Evolutionary conservation across 306 rosid genomes (phyloP).

Genomic region (Quercus aquifolioides): DNA sequence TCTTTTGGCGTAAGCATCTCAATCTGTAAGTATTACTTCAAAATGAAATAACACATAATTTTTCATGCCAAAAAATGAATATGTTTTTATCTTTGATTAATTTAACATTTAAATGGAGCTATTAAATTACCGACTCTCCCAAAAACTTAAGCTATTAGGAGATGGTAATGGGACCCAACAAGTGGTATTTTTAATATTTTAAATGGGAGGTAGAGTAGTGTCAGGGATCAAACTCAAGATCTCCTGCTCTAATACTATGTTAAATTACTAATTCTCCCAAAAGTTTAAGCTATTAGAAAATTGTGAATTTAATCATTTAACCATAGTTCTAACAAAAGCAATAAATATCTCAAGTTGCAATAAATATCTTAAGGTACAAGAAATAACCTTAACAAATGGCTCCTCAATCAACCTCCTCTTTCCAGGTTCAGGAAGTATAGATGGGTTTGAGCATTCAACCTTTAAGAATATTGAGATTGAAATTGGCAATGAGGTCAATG

Average conservation of each 20-base stretch:
- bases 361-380: slow-evolving; percentile 13
- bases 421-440: slow-evolving; percentile 76
- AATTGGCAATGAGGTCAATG: slow-evolving; percentile 22
- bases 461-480: slow-evolving; percentile 24
- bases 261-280: too few species aligned
- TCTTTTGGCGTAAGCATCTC: slow-evolving; percentile 94
- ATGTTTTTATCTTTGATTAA: slow-evolving; percentile 11
- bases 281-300: too few species aligned
- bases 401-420: slow-evolving; percentile 74
- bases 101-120: slow-evolving; percentile 15
- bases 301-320: too few species aligned
- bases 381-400: slow-evolving; percentile 66
- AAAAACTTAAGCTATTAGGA: too few species aligned
- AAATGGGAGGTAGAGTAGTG: too few species aligned
- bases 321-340: too few species aligned
- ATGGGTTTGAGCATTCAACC: slow-evolving; percentile 85
- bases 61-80: neutral
- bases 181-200: too few species aligned
- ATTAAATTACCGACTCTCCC: too few species aligned
- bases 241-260: too few species aligned
- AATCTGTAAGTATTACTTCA: slow-evolving; percentile 48
- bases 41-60: slow-evolving; percentile 5
- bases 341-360: neutral
- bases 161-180: too few species aligned
- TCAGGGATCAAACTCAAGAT: too few species aligned